Percentiles rank a stretch among this genome's conserved stretches.
phyloP scores from a whole-genome alignment of 2,329 filamentous ascomycete genomes.

The Arachnomyces sp. region DNA sequence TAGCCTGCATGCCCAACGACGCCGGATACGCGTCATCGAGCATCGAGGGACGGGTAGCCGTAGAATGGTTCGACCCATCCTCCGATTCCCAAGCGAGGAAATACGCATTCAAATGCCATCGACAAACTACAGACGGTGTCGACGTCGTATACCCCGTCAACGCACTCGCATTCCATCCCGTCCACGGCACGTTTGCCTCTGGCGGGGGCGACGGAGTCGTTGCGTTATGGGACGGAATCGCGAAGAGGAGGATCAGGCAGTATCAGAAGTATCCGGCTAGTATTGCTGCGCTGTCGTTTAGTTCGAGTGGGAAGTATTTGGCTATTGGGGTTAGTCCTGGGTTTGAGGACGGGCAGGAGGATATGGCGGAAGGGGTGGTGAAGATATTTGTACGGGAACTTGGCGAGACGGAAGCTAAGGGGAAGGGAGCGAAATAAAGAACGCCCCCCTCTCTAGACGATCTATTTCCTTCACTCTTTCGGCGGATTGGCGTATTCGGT shows the following conservation, averaged over 20 bases:
- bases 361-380: conserved; percentile 64
- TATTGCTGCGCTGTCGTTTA: conserved; percentile 71
- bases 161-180: conserved; percentile 77
- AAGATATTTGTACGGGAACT: conserved; percentile 77
- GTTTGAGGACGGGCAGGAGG: conserved; percentile 80
- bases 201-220: conserved; percentile 87
- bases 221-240: conserved; percentile 86
- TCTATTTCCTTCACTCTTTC: neutral
- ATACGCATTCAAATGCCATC: conserved; percentile 98
- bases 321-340: conserved; percentile 77
- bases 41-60: conserved; percentile 91
- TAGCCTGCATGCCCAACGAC: conserved; percentile 94
- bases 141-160: conserved; percentile 91
- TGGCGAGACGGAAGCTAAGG: conserved; percentile 79
- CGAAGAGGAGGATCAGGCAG: conserved; percentile 81
- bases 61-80: conserved; percentile 95
- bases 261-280: conserved; percentile 78
- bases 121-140: conserved; percentile 60
- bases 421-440: conserved; percentile 62
- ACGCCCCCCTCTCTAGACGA: too few relatives aligned
- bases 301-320: conserved; percentile 65
- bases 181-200: conserved; percentile 76
- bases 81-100: conserved; percentile 82
- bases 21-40: conserved; percentile 85
- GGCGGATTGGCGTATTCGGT: too few relatives aligned